phyloP scores from a whole-genome alignment of 31 red algal genomes.

The Odonthalia washingtoniensis region DNA sequence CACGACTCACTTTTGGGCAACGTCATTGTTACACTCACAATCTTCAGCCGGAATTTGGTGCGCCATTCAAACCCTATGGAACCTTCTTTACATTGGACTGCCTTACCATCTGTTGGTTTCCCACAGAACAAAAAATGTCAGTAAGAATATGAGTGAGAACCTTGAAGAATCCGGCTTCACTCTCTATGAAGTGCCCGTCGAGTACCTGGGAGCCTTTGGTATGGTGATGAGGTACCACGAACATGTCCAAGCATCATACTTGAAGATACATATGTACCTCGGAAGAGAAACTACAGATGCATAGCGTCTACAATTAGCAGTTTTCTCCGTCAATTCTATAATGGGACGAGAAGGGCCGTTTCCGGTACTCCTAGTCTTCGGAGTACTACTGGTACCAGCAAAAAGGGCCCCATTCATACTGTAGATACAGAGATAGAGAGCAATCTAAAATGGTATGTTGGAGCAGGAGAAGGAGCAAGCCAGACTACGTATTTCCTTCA shows the following conservation, averaged over 20 bases:
- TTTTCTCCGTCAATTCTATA: constrained; percentile 19
- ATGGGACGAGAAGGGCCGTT: constrained; percentile 41
- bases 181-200: constrained; percentile 38
- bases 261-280: background rate
- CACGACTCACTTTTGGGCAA: constrained; percentile 31
- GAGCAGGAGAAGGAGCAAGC: no score
- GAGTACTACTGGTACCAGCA: no score
- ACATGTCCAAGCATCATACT: constrained; percentile 3
- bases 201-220: constrained; percentile 18
- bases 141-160: constrained; percentile 19
- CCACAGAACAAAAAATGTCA: constrained; percentile 45
- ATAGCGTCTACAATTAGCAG: constrained; percentile 32
- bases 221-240: constrained; percentile 33
- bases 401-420: no score
- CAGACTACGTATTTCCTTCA: no score
- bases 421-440: no score
- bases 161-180: constrained; percentile 5
- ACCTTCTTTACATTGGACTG: constrained; percentile 22
- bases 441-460: no score
- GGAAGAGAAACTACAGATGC: background rate
- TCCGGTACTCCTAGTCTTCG: no score
- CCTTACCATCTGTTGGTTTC: constrained; percentile 23
- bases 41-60: constrained; percentile 25
- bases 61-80: constrained; percentile 20
- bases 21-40: constrained; percentile 12